Base-by-base conservation (phyloP, 2,329 filamentous ascomycete species). In the Trichophyton equinum region DNA sequence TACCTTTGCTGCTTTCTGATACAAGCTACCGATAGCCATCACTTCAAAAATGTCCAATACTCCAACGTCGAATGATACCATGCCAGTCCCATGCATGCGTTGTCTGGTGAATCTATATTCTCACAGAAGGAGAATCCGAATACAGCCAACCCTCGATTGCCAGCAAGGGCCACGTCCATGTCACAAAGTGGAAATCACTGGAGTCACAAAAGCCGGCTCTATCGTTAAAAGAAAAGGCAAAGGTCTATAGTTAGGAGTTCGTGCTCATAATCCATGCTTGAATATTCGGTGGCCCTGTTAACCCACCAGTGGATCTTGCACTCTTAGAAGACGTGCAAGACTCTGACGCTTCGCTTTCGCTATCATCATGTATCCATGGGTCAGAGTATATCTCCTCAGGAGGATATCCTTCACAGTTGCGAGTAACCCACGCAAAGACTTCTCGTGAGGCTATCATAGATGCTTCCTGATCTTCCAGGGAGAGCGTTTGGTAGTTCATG, bases 381-480 rank as follows among this genome's bases (percentile, higher is more conserved):
- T 66, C 63, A 18, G 62, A 59, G 40, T 66, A 66, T 27, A 67
- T 63, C 18, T 60, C 53, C 25, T 63, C 66, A 11, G 60, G 38
- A 11, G 62, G 63, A 13, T 61, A 11, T 57, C 61, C 64, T 44
- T 67, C 63, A 4, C 63, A 61, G 40, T 64, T 63, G 44, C 63
- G 51, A 20, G 60, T 58, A 22, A 65, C 59, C 65, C 64, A 68
- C 9, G 27, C 60, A 53, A 68, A 68, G 0, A 65, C 62, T 47
- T 64, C 60, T 11, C 60, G 30, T 20, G 65, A 65, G 1, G 65
- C 66, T 57, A 64, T 56, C 42, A 47, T 15, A n/a, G 66, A 67
- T 13, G 62, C 62, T 5, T 57, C 51, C 61, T 65, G 62, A 13
- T 51, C 47, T 51, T 3, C 11, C 1, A 57, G 55, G 27, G 40